Evolutionary conservation across 2,329 filamentous ascomycete species (phyloP), one percentile per base, ranked within the genome.

Genomic region (Stromatinia cepivora): DNA sequence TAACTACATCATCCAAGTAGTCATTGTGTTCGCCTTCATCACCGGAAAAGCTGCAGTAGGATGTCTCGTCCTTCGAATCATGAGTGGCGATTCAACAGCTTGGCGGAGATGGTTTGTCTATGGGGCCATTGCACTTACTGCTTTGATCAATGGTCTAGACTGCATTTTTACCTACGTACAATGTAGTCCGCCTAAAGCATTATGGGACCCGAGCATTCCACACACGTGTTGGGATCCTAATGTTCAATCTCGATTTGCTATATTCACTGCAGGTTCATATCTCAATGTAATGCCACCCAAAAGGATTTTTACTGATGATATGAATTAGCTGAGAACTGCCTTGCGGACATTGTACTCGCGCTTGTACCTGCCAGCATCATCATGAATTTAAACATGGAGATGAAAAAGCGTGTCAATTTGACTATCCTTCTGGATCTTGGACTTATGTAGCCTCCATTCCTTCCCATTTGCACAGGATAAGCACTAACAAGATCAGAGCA

Each of bases 321-420:
- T 52, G 13, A 36, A 39, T 57, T 34, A 70, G 62, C 36, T 54
- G 42, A 66, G 46, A 70, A 67, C 20, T 61, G 65, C 7, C 34
- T 67, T 11, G 68, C 63, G 8, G 63, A 70, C 6, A 25, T 70
- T n/a, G 48, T 70, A 2, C 63, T 70, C n/a, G 68, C 68, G 5
- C 8, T 70, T 17, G 54, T 70, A 5, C 68, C 68, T 34, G 68
- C 68, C 4, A 70, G 46, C 13, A 20, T 70, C 10, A 52, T 70
- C 15, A 59, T 50, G 46, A 42, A 61, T 17, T 46, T 70, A 6
- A 66, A 70, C 36, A 66, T 70, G 63, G n/a, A 45, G 2, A 52
- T 67, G 34, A 67, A 67, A 22, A 70, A 56, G 20, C 68, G 68
- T n/a, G 36, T 70, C 25, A 59, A 59, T 22, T 39, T 70, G 46